Evolutionary conservation across 2,329 filamentous ascomycete species (phyloP), one percentile per base, ranked within the genome.

Genomic region (Lithohypha guttulata): DNA sequence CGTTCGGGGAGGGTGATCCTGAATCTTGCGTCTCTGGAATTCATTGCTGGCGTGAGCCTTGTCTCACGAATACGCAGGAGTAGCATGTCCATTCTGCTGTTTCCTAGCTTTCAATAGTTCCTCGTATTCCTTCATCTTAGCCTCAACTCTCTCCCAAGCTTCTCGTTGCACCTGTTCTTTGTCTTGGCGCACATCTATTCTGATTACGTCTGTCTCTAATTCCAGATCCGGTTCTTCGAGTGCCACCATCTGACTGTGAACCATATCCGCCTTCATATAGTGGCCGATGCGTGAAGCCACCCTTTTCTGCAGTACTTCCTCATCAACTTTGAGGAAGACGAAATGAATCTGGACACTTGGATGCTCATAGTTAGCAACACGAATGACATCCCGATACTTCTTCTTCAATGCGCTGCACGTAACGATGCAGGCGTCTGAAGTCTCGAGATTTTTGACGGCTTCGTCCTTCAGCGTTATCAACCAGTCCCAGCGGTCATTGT

Each of bases 401-500:
- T 84, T 83, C 71, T 96, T 96, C 39, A 98, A 73, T 1, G 89
- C 91, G 9, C 85, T 94, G 71, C 91, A 98, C 38, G 91, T 94
- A 44, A 98, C 74, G 34, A 98, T 84, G n/a, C 95, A 91, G 34
- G 85, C 81, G 20, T 71, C 73, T 69, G 25, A 77, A 76, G 29
- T 56, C 36, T 33, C 49, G 45, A 53, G 42, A 18, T 44, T 38
- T 2, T 71, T 71, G 41, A 71, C 58, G 27, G 66, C 65, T 26
- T 63, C 79, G 48, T 84, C 74, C 47, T 84, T 81, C 10, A 91
- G 71, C 9, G 70, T 69, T 32, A 81, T 84, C 47, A 98, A 77
- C 91, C 91, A 98, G 66, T 95, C 89, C 91, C 91, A 96, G 48
- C 91, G 81, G 63, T 98, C 91, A 43, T 79, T 80, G 57, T 98